These are phyloP conservation scores for Thraustochytrium striatum DNA, from an alignment of 352 stramenopile species.

Conservation along the genomic window DNA sequence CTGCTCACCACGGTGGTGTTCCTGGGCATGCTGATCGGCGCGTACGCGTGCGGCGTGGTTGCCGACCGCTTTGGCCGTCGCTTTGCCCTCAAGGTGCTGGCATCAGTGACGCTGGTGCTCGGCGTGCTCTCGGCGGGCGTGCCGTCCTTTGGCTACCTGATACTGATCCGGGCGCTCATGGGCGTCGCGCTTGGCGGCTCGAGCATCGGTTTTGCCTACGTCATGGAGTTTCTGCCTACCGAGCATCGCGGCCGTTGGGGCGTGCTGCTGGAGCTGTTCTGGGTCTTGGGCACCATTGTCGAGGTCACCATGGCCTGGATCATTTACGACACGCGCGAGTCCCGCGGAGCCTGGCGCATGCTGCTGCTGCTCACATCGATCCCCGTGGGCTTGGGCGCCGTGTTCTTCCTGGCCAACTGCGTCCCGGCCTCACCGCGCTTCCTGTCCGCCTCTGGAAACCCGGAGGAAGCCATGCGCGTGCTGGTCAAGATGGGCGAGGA, in stretches of 20 bases:
- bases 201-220: conserved; percentile 48
- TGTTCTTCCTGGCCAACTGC: conserved; percentile 33
- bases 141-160: conserved; percentile 9
- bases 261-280: conserved; percentile 46
- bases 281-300: conserved; percentile 41
- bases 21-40: conserved; percentile 50
- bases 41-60: conserved; percentile 39
- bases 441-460: background rate
- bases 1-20: conserved; percentile 52
- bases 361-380: conserved; percentile 28
- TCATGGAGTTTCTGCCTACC: conserved; percentile 49
- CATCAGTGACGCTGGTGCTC: background rate
- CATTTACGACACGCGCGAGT: conserved; percentile 1
- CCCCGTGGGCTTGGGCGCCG: background rate
- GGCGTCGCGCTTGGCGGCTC: conserved; percentile 48
- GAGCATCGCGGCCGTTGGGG: conserved; percentile 23
- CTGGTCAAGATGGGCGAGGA: conserved; percentile 6
- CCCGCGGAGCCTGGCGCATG: background rate
- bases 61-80: conserved; percentile 43
- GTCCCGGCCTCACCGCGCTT: conserved; percentile 41
- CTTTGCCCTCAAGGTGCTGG: background rate
- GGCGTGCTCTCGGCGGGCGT: conserved; percentile 27
- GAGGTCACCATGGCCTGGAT: conserved; percentile 38
- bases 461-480: conserved; percentile 22
- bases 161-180: conserved; percentile 46